These are phyloP conservation scores for Nannochloropsis oceanica DNA, from an alignment of 108 stramenopile genomes.

Conservation along the genomic window DNA sequence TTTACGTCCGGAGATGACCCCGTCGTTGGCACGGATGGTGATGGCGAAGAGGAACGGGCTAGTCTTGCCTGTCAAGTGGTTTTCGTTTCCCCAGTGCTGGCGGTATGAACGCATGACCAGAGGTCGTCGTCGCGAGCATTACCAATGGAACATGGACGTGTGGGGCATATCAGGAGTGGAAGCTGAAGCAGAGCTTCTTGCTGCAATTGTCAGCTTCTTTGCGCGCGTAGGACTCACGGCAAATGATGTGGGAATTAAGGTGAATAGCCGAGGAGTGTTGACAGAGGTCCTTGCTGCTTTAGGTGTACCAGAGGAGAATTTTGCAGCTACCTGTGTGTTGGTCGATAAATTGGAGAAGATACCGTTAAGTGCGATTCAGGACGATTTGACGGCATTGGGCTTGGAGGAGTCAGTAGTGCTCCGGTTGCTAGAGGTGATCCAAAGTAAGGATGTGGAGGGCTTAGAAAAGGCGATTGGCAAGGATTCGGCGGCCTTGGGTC, in stretches of 20 bases:
- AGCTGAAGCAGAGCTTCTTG: constrained; percentile 83
- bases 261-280: constrained; percentile 75
- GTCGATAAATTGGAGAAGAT: constrained; percentile 97
- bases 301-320: constrained; percentile 76
- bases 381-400: constrained; percentile 69
- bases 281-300: constrained; percentile 65
- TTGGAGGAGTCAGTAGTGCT: constrained; percentile 58
- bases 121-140: constrained; percentile 90
- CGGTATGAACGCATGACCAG: constrained; percentile 93
- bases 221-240: constrained; percentile 59
- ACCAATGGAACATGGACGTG: constrained; percentile 83
- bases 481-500: constrained; percentile 63
- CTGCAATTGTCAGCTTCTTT: constrained; percentile 78
- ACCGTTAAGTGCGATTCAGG: constrained; percentile 72
- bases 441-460: constrained; percentile 65
- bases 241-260: constrained; percentile 90
- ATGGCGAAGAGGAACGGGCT: constrained; percentile 79
- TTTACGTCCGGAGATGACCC: constrained; percentile 93
- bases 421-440: constrained; percentile 57
- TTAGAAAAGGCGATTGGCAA: constrained; percentile 54
- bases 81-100: constrained; percentile 87
- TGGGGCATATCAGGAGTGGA: constrained; percentile 57
- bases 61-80: constrained; percentile 86
- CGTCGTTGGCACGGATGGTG: constrained; percentile 88
- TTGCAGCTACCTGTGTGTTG: constrained; percentile 85